Conservation (phyloP, 305 asterid genomes). For the Plantago coronopus region DNA sequence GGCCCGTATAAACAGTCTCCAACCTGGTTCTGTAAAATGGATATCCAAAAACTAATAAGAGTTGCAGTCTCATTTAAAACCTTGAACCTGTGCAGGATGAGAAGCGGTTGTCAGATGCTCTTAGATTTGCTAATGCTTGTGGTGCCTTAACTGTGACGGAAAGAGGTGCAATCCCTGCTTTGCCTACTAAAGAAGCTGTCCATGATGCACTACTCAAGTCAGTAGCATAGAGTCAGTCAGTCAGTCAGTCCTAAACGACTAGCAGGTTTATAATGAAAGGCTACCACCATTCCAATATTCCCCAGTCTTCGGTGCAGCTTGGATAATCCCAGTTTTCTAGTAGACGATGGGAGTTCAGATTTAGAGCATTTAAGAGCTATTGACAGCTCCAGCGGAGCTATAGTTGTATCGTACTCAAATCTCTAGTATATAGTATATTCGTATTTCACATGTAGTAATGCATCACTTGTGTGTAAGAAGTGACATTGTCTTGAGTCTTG, state of each 20-base stretch:
- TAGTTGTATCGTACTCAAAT: slow-evolving; percentile 1
- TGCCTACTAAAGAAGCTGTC: slow-evolving; percentile 75
- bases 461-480: slow-evolving; percentile 3
- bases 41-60: not conserved
- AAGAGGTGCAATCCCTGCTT: slow-evolving; percentile 94
- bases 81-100: slow-evolving; percentile 48
- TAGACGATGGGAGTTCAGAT: slow-evolving; percentile 12
- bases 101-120: slow-evolving; percentile 63
- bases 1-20: not conserved
- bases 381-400: slow-evolving; percentile 12
- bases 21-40: not conserved
- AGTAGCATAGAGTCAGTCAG: slow-evolving; percentile 34
- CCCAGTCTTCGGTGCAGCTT: not conserved
- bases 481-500: not conserved
- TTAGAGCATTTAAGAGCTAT: slow-evolving; percentile 9
- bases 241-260: not conserved
- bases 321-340: slow-evolving; percentile 7
- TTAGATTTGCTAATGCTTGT: slow-evolving; percentile 81
- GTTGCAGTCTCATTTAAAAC: too few species aligned
- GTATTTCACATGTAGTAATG: not conserved
- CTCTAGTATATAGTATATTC: not conserved
- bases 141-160: slow-evolving; percentile 95
- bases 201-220: slow-evolving; percentile 54
- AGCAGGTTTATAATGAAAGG: slow-evolving; percentile 4
- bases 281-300: slow-evolving; percentile 13